Percentiles rank a stretch among this genome's conserved stretches.
Conservation (phyloP, 441 rosid species). For the Erodium moschatum region DNA sequence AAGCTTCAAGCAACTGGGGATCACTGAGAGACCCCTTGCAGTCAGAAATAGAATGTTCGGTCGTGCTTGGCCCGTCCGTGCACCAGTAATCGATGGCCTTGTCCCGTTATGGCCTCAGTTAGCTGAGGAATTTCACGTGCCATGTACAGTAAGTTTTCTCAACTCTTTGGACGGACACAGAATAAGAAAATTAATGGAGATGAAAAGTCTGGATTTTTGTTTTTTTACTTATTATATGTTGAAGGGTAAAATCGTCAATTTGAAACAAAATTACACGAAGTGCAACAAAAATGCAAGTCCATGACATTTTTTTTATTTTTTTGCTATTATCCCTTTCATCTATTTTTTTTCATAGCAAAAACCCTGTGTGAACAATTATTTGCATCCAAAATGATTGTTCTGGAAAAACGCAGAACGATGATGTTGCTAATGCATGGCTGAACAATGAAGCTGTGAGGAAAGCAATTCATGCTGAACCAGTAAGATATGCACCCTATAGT, state of each 20-base stretch:
- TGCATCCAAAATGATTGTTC: background rate
- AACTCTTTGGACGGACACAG: background rate
- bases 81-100: conserved; percentile 27
- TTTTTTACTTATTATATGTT: too few species aligned
- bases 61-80: conserved; percentile 54
- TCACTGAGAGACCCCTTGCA: conserved; percentile 33
- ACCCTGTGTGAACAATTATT: too few species aligned
- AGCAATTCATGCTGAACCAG: conserved; percentile 45
- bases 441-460: conserved; percentile 37
- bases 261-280: background rate
- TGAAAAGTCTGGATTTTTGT: too few species aligned
- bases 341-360: too few species aligned
- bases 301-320: too few species aligned
- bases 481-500: conserved; percentile 11
- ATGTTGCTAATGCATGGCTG: conserved; percentile 45
- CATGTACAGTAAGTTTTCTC: conserved; percentile 32
- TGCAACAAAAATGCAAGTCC: too few species aligned
- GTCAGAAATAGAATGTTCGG: conserved; percentile 55
- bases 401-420: conserved; percentile 43
- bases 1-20: conserved; percentile 44
- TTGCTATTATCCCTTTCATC: too few species aligned
- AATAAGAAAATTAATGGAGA: too few species aligned
- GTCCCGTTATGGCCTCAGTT: conserved; percentile 38
- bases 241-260: too few species aligned
- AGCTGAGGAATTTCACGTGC: conserved; percentile 11